phyloP scores from a whole-genome alignment of 257 asterid genomes.

The Perilla frutescens region DNA sequence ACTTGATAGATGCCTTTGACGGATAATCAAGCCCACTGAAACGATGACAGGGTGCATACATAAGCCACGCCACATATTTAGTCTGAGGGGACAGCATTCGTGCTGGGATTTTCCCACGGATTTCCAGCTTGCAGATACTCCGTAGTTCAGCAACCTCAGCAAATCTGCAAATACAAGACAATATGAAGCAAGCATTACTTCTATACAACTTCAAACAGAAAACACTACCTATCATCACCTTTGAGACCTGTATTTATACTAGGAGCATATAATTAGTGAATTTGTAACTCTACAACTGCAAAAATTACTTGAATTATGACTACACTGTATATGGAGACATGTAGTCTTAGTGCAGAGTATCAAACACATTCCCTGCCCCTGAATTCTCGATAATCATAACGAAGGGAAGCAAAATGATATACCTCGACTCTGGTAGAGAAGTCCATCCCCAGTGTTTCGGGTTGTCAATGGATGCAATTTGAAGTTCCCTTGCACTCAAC shows the following conservation, averaged over 20 bases:
- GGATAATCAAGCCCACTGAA: constrained; percentile 24
- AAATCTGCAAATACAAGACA: constrained; percentile 45
- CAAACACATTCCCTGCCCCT: too few species aligned
- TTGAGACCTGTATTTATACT: too few species aligned
- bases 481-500: constrained; percentile 50
- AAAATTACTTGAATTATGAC: neutral
- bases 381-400: too few species aligned
- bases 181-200: neutral
- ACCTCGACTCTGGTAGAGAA: constrained; percentile 53
- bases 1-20: constrained; percentile 35
- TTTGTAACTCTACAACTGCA: neutral
- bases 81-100: constrained; percentile 35
- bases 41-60: constrained; percentile 24
- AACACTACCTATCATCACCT: too few species aligned
- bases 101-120: constrained; percentile 38
- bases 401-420: too few species aligned
- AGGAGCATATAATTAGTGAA: too few species aligned
- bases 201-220: too few species aligned
- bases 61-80: constrained; percentile 39
- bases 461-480: constrained; percentile 7
- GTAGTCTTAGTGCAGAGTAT: too few species aligned
- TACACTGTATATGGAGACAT: neutral
- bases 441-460: constrained; percentile 46
- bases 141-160: constrained; percentile 56
- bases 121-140: constrained; percentile 52